These are phyloP conservation scores for Alternaria tenuissima DNA, from an alignment of 2,329 filamentous ascomycete species.

Conservation along the genomic window DNA sequence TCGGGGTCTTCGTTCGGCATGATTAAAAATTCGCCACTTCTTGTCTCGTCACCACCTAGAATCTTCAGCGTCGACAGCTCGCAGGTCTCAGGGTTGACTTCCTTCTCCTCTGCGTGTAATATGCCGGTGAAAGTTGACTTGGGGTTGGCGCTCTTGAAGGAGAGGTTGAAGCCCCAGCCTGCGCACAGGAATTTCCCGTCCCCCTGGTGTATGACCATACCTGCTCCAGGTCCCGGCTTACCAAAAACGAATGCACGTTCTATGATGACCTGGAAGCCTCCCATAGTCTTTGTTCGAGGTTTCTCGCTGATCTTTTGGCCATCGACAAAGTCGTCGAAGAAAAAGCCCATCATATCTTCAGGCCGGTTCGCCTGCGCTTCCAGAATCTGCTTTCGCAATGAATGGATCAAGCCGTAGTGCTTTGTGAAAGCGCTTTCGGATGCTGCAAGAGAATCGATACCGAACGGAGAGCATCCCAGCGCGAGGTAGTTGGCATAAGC, in stretches of 20 bases:
- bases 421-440: conserved; percentile 39
- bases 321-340: conserved; percentile 46
- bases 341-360: conserved; percentile 47
- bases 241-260: conserved; percentile 56
- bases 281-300: conserved; percentile 37
- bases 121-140: conserved; percentile 51
- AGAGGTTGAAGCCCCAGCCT: conserved; percentile 54
- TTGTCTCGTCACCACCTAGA: conserved; percentile 17
- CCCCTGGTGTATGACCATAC: conserved; percentile 52
- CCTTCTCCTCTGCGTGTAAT: conserved; percentile 50
- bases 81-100: conserved; percentile 36
- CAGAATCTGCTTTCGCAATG: conserved; percentile 41
- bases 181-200: conserved; percentile 52
- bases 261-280: conserved; percentile 45
- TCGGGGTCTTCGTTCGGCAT: conserved; percentile 13
- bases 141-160: conserved; percentile 17
- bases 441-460: conserved; percentile 51
- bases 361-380: conserved; percentile 47
- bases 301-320: conserved; percentile 28
- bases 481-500: conserved; percentile 11
- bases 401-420: conserved; percentile 50
- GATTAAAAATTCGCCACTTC: conserved; percentile 10
- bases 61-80: conserved; percentile 4
- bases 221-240: conserved; percentile 47
- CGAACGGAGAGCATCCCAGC: conserved; percentile 15